phyloP scores from a whole-genome alignment of 2,329 filamentous ascomycete genomes.

The Xylaria hypoxylon region DNA sequence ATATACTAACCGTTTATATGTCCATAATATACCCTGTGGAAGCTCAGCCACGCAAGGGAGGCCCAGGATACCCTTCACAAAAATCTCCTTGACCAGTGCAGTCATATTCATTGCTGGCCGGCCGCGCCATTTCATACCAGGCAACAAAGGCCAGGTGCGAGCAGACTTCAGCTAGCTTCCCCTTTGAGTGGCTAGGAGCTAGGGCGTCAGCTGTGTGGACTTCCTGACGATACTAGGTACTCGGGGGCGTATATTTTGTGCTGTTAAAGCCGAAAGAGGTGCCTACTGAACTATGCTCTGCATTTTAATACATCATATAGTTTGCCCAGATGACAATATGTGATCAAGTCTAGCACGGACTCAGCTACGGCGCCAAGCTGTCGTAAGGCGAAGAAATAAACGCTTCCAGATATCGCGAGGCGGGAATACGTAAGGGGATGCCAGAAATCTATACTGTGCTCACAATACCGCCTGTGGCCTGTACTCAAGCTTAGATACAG shows the following conservation, averaged over 20 bases:
- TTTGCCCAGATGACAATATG: not conserved
- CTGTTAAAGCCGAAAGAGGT: not conserved
- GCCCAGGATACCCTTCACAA: conserved; percentile 1
- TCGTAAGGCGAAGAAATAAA: not conserved
- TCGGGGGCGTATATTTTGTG: not conserved
- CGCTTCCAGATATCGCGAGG: not conserved
- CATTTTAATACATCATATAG: not conserved
- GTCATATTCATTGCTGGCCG: too few relatives aligned
- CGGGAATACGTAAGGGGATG: not conserved
- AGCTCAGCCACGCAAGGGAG: conserved; percentile 7
- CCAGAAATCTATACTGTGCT: not conserved
- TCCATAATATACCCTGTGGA: not conserved
- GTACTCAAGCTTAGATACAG: not conserved
- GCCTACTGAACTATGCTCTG: not conserved
- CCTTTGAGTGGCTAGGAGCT: not conserved
- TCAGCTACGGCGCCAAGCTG: not conserved
- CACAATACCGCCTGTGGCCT: not conserved
- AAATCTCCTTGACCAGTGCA: not conserved
- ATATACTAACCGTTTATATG: conserved; percentile 9
- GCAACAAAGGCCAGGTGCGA: not conserved
- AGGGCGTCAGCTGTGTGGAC: not conserved
- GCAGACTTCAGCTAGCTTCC: not conserved
- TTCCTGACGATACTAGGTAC: not conserved
- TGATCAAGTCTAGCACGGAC: not conserved
- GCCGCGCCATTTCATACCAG: too few relatives aligned